Percentiles rank a stretch among this genome's conserved stretches.
These are phyloP conservation scores for Penicillium riverlandense DNA, from an alignment of 495 filamentous ascomycete species.

Conservation along the genomic window DNA sequence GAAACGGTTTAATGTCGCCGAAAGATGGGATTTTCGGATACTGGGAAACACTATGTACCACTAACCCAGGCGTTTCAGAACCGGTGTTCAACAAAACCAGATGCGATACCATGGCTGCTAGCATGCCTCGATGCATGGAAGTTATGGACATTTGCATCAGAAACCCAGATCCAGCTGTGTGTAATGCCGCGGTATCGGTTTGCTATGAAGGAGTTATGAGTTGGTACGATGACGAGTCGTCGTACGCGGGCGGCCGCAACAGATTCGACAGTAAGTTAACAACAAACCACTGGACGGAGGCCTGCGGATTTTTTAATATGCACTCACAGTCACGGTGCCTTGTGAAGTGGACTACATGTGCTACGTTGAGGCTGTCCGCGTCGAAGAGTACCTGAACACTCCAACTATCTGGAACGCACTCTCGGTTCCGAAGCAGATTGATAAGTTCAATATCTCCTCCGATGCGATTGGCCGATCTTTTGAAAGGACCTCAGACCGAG, in stretches of 20 bases:
- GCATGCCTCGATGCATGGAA: conserved; percentile 35
- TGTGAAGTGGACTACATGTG: conserved; percentile 30
- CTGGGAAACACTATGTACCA: conserved; percentile 39
- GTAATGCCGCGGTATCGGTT: conserved; percentile 16
- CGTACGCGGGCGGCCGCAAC: conserved; percentile 28
- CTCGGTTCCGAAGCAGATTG: conserved; percentile 15
- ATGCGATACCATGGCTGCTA: conserved; percentile 35
- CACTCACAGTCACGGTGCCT: conserved; percentile 20
- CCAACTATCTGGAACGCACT: conserved; percentile 25
- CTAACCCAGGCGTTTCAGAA: conserved; percentile 28
- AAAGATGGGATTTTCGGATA: conserved; percentile 28
- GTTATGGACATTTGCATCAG: conserved; percentile 20
- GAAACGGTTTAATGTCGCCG: conserved; percentile 31
- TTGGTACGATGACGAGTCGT: conserved; percentile 27
- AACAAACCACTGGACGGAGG: neutral
- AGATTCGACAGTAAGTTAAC: conserved; percentile 30
- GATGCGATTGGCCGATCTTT: conserved; percentile 19
- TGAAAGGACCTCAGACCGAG: conserved; percentile 14
- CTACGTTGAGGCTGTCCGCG: conserved; percentile 20
- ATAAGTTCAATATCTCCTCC: conserved; percentile 18
- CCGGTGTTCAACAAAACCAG: conserved; percentile 38
- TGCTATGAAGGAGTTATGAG: conserved; percentile 25
- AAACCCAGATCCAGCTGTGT: conserved; percentile 22
- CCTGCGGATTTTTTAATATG: neutral
- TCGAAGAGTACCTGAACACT: conserved; percentile 31